Evolutionary conservation across 2,329 filamentous ascomycete species (phyloP), one percentile per base, ranked within the genome.

Genomic region (Colletotrichum salicis): DNA sequence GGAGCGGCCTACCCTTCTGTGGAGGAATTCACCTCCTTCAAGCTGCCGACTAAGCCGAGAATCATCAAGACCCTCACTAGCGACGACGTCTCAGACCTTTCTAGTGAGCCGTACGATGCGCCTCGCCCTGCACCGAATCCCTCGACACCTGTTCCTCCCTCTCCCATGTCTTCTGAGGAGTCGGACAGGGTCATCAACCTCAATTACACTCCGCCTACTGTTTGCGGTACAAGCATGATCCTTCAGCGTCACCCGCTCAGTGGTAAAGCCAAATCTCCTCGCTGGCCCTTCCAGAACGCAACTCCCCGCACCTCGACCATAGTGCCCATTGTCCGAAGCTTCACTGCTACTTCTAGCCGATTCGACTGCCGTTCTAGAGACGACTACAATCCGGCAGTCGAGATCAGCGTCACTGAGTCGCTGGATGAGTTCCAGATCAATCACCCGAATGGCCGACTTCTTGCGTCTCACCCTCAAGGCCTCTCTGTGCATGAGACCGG

Each of bases 221-320:
- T 72, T 5, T 55, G 59, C 12, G 70, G 70, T 7, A 27, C 70
- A 55, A 69, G 65, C 2, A 72, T 72, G 70, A 59, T 72, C 19
- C 56, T 15, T 12, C 70, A 59, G 2, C 61, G 35, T 5, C 41
- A 59, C 12, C 45, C 59, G 7, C 70, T 72, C 29, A 52, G 54
- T 22, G 27, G 19, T 6, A 48, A 27, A 13, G n/a, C 48, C 29
- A 1, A 35, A 12, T 60, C 65, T 10, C 70, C 70, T 33, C 65
- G 59, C 13, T 72, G 70, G 70, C 70, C 70, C 19, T 72, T 72
- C 35, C 70, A 72, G 6, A 24, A 72, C 37, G 70, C 65, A 8
- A 72, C 70, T 1, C 70, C 70, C 1, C 65, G 70, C 2, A n/a
- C 41, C 13, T 59, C 69, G 2, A 60, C 51, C 22, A 70, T 72